Base-by-base conservation (phyloP, 2,329 filamentous ascomycete species). In the Macrophomina pseudophaseolina region DNA sequence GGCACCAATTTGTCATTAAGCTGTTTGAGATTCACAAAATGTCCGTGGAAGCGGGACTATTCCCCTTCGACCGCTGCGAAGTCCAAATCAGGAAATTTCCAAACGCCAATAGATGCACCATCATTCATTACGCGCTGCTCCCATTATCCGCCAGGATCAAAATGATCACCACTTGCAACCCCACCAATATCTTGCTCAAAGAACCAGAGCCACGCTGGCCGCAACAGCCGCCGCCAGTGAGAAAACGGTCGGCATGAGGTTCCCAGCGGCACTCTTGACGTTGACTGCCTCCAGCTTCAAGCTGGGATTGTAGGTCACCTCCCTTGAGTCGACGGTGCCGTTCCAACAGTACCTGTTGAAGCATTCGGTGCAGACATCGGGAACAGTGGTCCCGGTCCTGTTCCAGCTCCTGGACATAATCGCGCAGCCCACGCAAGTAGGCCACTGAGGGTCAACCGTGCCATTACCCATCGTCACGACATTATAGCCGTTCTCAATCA, bases 311-410 rank as follows among this genome's bases (percentile, higher is more conserved):
- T 78, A 79, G 1, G 74, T 66, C 1, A 76, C 72, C 0, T 65
- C 71, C 11, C 69, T 70, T 0, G 79, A 80, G 49, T 85, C 80
- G 6, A 80, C 67, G 1, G 87, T 91, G n/a, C 95, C 95, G 76
- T 97, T 87, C 95, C 95, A 99, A 85, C 95, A 99, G 81, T 97
- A 97, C 23, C 82, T 79, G 12, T 82, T 71, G 78, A 97, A 98
- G 81, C 95, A 99, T 59, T 84, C 74, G 51, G 80, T 83, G 81
- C 95, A 99, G 9, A 87, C 87, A 0, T 85, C 83, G 0, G 94
- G 94, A 1, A 94, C 84, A 0, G 80, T 69, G 0, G 90, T 90
- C 18, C 84, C 83, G 0, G 92, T 94, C 59, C 92, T 86, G 68
- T 88, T 83, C 70, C 95, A 86, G 71, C 90, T 93, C 68, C 94